A percentile compares a stretch with the other conserved stretches of the same genome.
Conservation (phyloP, 106 monocot genomes). For the Dioscorea alata region DNA sequence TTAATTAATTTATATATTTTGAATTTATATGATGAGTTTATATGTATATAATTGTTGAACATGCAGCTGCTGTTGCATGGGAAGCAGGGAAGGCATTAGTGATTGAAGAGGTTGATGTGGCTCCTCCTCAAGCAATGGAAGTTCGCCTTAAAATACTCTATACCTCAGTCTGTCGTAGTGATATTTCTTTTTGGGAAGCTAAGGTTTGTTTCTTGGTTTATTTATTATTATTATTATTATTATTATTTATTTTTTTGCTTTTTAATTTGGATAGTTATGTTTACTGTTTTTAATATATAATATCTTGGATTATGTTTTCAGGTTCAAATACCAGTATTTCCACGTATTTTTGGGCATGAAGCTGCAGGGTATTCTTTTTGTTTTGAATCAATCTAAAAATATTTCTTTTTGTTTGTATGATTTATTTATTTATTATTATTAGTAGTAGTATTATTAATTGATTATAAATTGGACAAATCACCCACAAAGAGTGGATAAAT, state of each 20-base stretch:
- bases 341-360: conserved; percentile 70
- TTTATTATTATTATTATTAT: too few species aligned
- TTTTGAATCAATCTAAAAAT: too few species aligned
- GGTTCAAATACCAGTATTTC: conserved; percentile 32
- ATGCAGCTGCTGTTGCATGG: conserved; percentile 73
- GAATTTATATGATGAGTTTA: background rate
- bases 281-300: too few species aligned
- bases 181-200: conserved; percentile 85
- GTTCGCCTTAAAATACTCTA: conserved; percentile 67
- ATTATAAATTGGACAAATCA: too few species aligned
- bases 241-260: too few species aligned
- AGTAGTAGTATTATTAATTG: too few species aligned
- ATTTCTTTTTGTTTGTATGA: too few species aligned
- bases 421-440: too few species aligned
- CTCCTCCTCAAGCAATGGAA: conserved; percentile 64
- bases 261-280: too few species aligned
- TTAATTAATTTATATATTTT: background rate
- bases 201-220: conserved; percentile 35
- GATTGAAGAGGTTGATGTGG: conserved; percentile 80
- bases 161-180: conserved; percentile 73
- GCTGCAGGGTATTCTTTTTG: conserved; percentile 45
- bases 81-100: conserved; percentile 75
- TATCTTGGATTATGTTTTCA: too few species aligned
- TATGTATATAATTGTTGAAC: background rate
- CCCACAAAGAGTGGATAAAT: too few species aligned